These are phyloP conservation scores for Chimonanthus salicifolius DNA, from an alignment of 164 flowering plant genomes.

Conservation along the genomic window DNA sequence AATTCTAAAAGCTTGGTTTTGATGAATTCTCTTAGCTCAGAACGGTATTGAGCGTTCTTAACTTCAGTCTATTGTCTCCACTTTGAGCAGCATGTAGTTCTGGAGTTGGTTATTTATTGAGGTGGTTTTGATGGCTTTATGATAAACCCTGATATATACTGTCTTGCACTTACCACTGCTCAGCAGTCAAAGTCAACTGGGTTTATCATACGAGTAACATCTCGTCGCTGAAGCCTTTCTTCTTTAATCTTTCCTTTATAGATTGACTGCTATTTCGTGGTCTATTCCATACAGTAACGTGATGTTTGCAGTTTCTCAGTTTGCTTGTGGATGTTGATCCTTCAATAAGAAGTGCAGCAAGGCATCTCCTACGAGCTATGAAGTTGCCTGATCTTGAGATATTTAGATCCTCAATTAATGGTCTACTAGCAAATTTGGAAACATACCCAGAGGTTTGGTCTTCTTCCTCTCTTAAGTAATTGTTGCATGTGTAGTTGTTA, in stretches of 20 bases:
- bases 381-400: conserved; percentile 32
- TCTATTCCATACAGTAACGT: background rate
- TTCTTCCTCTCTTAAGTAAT: conserved; percentile 1
- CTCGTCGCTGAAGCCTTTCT: background rate
- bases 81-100: background rate
- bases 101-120: background rate
- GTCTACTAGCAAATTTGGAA: conserved; percentile 53
- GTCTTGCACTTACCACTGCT: too few relatives aligned
- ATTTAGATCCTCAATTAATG: conserved; percentile 39
- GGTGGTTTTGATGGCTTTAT: background rate
- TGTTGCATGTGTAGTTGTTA: background rate
- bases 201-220: too few relatives aligned
- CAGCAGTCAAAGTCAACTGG: too few relatives aligned
- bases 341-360: conserved; percentile 42
- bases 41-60: background rate
- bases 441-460: conserved; percentile 55
- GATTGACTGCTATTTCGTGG: background rate
- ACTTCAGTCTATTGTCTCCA: background rate
- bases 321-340: conserved; percentile 36
- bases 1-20: background rate
- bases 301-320: conserved; percentile 52
- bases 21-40: background rate
- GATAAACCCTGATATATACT: background rate
- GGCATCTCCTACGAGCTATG: conserved; percentile 43
- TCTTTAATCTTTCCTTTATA: background rate